Base-by-base conservation (phyloP, 805 yeast species). In the Aciculoconidium aculeatum region DNA sequence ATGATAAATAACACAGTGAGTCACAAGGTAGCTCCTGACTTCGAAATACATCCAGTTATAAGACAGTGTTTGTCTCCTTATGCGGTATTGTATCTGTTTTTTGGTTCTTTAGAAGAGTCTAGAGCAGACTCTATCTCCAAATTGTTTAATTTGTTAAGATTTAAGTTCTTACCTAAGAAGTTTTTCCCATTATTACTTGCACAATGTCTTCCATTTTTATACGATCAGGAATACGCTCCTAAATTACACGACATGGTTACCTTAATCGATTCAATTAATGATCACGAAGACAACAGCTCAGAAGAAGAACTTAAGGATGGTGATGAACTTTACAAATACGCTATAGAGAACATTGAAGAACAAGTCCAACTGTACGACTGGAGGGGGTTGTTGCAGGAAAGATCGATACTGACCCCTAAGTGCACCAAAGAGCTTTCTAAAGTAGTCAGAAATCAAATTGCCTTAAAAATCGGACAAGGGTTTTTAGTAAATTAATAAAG, bases 11-110 rank as follows among this genome's bases (percentile, higher is more conserved):
- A 73, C 20, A 58, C 74, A 15, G 69, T 74, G 8, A 36, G 42
- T 12, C 51, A 53, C 23, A 42, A 53, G 12, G 63, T 58, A 13
- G 63, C 57, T 20, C 47, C 51, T 8, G 48, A 58, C 6, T 37
- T 53, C 23, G 48, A 54, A 11, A 57, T 72, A 9, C 67, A 75
- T 22, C 76, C 84, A 10, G 62, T 75, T 2, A 64, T 82, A 44
- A 70, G 77, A 40, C 88, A 81, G 49, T 70, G 81, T 15, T 49
- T 82, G 28, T 58, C 90, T 4, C 92, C 92, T 25, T 77, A 80
- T 47, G 86, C 80, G 2, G 72, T 79, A 0, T 57, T 82, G 14
- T 61, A 63, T 35, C 68, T 68, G 36, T 75, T 71, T 42, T 67
- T 68, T 47, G 53, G 55, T 11, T 48, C 55, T 1, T 28, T 58